These are phyloP conservation scores for Spinacia oleracea DNA, from an alignment of 179 eudicot species.

Conservation along the genomic window DNA sequence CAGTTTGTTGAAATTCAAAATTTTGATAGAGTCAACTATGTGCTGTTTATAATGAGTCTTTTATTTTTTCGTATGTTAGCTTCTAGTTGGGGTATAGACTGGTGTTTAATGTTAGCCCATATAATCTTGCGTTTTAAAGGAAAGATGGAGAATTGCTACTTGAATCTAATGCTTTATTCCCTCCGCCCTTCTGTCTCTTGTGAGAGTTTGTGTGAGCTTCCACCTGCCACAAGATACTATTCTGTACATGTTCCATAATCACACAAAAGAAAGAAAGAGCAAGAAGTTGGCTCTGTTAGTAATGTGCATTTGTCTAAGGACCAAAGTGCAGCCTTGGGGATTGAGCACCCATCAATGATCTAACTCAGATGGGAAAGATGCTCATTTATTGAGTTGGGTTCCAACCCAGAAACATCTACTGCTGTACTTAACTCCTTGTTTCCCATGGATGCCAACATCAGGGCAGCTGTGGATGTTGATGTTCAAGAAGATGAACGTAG, in stretches of 20 bases:
- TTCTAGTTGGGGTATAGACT: too few species aligned
- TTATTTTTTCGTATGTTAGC: too few species aligned
- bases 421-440: neutral
- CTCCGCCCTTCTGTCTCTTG: neutral
- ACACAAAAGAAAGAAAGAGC: neutral
- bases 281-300: constrained; percentile 17
- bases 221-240: neutral
- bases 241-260: neutral
- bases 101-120: too few species aligned
- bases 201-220: neutral
- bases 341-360: neutral
- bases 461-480: neutral
- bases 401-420: neutral
- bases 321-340: neutral
- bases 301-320: neutral
- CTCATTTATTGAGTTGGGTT: neutral
- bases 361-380: neutral
- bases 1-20: too few species aligned
- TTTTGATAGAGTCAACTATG: too few species aligned
- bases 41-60: too few species aligned
- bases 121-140: too few species aligned
- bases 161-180: too few species aligned
- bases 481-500: neutral
- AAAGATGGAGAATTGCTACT: too few species aligned
- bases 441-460: neutral